These are phyloP conservation scores for Aspergillus sp. DNA, from an alignment of 2,329 filamentous ascomycete species.

Conservation along the genomic window DNA sequence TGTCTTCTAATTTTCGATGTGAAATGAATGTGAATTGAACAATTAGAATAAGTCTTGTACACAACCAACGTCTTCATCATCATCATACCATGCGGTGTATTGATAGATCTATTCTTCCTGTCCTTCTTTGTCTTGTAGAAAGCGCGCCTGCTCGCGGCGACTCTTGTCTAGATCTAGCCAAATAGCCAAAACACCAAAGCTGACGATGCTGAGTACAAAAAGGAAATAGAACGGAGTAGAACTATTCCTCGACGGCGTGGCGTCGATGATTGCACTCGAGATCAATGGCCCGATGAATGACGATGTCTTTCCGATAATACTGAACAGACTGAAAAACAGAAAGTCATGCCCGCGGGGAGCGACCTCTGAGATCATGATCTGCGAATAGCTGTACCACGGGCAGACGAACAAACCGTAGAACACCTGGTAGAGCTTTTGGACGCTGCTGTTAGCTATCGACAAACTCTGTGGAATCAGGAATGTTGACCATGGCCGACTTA, in stretches of 20 bases:
- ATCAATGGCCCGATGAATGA: conserved; percentile 68
- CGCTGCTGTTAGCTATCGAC: background rate
- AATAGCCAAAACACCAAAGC: conserved; percentile 52
- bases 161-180: conserved; percentile 63
- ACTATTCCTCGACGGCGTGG: conserved; percentile 52
- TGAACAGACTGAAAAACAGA: conserved; percentile 68
- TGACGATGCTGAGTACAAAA: conserved; percentile 56
- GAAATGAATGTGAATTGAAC: background rate
- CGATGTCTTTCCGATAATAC: conserved; percentile 66
- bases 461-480: background rate
- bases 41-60: background rate
- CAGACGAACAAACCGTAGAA: conserved; percentile 67
- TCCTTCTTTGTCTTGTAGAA: conserved; percentile 34
- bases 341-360: conserved; percentile 67
- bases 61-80: too few relatives aligned
- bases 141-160: conserved; percentile 56
- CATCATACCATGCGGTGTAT: background rate
- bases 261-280: conserved; percentile 67
- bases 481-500: conserved; percentile 9
- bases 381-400: conserved; percentile 68
- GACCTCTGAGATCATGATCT: conserved; percentile 69
- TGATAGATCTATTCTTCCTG: background rate
- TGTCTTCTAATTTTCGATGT: background rate
- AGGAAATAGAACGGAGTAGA: conserved; percentile 66
- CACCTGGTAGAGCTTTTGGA: conserved; percentile 39